Conservation (phyloP, 2,329 filamentous ascomycete genomes). For the Xylariaceae sp. region DNA sequence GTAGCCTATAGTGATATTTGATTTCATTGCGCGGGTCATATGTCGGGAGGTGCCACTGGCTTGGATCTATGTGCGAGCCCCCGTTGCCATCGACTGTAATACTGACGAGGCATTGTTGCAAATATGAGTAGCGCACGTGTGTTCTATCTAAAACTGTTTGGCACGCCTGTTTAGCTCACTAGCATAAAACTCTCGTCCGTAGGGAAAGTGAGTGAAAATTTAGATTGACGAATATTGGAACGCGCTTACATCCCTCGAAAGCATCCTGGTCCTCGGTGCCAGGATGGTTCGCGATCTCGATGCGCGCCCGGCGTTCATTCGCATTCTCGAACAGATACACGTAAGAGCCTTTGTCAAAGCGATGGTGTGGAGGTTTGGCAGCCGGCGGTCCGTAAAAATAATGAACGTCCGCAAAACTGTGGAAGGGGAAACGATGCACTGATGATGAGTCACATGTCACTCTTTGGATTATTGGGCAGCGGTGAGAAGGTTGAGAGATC, state of each 20-base stretch:
- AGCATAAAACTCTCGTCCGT: neutral
- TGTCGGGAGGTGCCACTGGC: constrained; percentile 70
- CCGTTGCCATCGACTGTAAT: constrained; percentile 54
- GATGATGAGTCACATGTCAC: constrained; percentile 25
- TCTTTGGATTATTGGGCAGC: neutral
- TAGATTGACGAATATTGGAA: neutral
- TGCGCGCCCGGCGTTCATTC: constrained; percentile 57
- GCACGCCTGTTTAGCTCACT: constrained; percentile 2
- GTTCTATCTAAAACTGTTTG: constrained; percentile 59
- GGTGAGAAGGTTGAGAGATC: constrained; percentile 1
- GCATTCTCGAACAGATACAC: constrained; percentile 75
- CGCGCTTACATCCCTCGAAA: constrained; percentile 64
- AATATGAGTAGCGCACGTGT: constrained; percentile 64
- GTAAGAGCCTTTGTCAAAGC: constrained; percentile 75
- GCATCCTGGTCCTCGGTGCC: constrained; percentile 74
- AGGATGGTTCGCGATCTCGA: constrained; percentile 71
- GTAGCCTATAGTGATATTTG: constrained; percentile 73
- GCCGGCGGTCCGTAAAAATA: constrained; percentile 70
- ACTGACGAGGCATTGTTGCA: constrained; percentile 65
- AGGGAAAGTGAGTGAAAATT: neutral
- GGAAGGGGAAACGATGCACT: constrained; percentile 8
- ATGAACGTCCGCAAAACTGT: constrained; percentile 70
- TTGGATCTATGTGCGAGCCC: constrained; percentile 36
- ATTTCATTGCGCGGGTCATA: constrained; percentile 67
- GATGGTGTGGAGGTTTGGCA: constrained; percentile 65